These are phyloP conservation scores for Grifola frondosa DNA, from an alignment of 1,284 basidiomycete species.

Conservation along the genomic window DNA sequence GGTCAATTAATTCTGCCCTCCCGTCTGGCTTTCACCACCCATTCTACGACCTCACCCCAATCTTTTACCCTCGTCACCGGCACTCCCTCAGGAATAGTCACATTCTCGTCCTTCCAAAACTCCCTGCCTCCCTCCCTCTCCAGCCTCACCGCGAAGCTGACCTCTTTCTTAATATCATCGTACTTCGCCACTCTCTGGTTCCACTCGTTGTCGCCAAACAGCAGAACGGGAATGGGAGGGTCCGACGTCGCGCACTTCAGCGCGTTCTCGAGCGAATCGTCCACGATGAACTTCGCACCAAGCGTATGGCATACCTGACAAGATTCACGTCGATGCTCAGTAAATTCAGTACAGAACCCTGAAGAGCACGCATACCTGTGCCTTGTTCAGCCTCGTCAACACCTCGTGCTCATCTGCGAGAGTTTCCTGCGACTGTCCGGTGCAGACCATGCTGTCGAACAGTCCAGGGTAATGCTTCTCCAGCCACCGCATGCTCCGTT, in stretches of 20 bases:
- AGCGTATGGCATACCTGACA: constrained; percentile 62
- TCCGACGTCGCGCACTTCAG: constrained; percentile 49
- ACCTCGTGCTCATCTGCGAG: constrained; percentile 48
- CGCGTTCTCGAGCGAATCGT: constrained; percentile 80
- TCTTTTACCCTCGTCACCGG: constrained; percentile 50
- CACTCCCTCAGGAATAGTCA: constrained; percentile 43
- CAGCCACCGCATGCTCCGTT: constrained; percentile 68
- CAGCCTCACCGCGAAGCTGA: constrained; percentile 59
- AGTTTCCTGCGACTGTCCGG: constrained; percentile 67
- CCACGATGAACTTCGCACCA: constrained; percentile 65
- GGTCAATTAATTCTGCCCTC: too few species aligned
- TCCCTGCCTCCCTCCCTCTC: constrained; percentile 46
- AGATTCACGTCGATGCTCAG: neutral
- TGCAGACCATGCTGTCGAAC: constrained; percentile 73
- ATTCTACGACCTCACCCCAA: constrained; percentile 55
- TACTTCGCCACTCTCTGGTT: constrained; percentile 54
- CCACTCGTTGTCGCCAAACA: constrained; percentile 81
- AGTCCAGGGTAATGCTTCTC: constrained; percentile 65
- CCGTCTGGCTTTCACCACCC: constrained; percentile 40
- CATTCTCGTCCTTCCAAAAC: constrained; percentile 58
- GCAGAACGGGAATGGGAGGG: constrained; percentile 53
- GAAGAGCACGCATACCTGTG: constrained; percentile 49
- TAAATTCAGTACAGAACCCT: neutral
- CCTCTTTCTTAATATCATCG: constrained; percentile 47
- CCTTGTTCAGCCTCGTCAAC: constrained; percentile 64